Evolutionary conservation across 2,329 filamentous ascomycete species (phyloP).

Genomic region (Coniochaeta sp.): DNA sequence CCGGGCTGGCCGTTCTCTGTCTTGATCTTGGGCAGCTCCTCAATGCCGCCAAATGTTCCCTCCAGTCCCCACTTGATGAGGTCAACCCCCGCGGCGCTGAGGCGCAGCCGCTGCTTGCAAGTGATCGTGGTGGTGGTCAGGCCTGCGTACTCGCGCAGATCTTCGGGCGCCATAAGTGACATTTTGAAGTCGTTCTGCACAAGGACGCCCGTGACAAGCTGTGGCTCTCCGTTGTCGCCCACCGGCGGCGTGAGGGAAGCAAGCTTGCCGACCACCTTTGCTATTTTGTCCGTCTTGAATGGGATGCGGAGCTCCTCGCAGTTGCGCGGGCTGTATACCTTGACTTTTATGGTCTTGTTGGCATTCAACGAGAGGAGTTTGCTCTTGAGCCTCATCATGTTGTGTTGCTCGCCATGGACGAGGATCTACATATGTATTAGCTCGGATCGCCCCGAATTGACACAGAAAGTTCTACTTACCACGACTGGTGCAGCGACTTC

Average conservation of each 20-base stretch:
- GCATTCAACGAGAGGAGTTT: constrained; percentile 90
- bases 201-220: constrained; percentile 78
- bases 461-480: constrained; percentile 54
- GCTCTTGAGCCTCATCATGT: constrained; percentile 96
- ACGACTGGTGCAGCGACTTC: constrained; percentile 88
- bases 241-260: constrained; percentile 70
- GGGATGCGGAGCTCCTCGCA: constrained; percentile 93
- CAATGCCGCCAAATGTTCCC: constrained; percentile 85
- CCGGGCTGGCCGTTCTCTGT: constrained; percentile 26
- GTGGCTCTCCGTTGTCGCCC: constrained; percentile 24
- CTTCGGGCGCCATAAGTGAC: constrained; percentile 92
- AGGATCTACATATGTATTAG: constrained; percentile 57
- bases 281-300: constrained; percentile 90
- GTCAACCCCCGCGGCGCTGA: constrained; percentile 83
- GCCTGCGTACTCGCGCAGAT: constrained; percentile 93
- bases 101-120: constrained; percentile 83
- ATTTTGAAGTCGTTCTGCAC: constrained; percentile 98
- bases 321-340: constrained; percentile 90
- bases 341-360: constrained; percentile 71
- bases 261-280: constrained; percentile 91
- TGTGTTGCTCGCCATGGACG: constrained; percentile 93
- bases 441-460: not conserved
- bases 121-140: constrained; percentile 89
- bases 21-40: constrained; percentile 54
- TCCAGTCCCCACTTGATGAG: constrained; percentile 91